Evolutionary conservation across 345 rosid species (phyloP).

Genomic region (Eutrema heterophyllum): DNA sequence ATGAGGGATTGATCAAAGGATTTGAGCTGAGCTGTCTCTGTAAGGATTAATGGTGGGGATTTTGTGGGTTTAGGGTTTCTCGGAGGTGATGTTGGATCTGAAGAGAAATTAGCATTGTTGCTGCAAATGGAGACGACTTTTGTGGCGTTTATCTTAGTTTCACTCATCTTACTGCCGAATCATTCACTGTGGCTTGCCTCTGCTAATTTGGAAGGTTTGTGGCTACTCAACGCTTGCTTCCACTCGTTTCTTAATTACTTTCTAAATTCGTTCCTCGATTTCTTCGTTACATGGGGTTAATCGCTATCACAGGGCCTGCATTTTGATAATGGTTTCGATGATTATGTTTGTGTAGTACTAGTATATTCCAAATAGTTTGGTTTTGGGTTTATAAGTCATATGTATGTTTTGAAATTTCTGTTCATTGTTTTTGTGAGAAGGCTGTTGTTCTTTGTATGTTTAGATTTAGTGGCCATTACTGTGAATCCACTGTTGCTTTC

Average conservation of each 20-base stretch:
- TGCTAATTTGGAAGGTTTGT: slow-evolving; percentile 35
- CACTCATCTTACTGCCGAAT: slow-evolving; percentile 12
- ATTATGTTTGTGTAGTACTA: not conserved
- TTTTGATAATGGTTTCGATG: not conserved
- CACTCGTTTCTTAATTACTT: not conserved
- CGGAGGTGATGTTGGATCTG: slow-evolving; percentile 26
- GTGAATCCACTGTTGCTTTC: slow-evolving; percentile 11
- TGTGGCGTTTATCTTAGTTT: not conserved
- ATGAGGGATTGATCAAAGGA: not conserved
- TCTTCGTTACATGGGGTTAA: not conserved
- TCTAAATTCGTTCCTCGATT: not conserved
- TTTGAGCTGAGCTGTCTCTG: not conserved
- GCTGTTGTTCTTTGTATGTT: not conserved
- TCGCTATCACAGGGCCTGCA: not conserved
- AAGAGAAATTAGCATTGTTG: slow-evolving; percentile 18
- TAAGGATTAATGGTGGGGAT: not conserved
- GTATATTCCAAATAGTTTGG: not conserved
- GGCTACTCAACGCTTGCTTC: not conserved
- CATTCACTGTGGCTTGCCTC: slow-evolving; percentile 21
- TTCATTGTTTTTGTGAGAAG: not conserved
- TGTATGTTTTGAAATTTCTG: not conserved
- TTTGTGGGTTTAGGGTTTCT: slow-evolving; percentile 17
- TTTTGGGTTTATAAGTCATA: not conserved
- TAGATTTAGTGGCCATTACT: slow-evolving; percentile 3
- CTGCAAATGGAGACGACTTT: slow-evolving; percentile 6